A percentile compares a stretch with the other conserved stretches of the same genome.
phyloP scores from a whole-genome alignment of 768 basidiomycete species.

The Rhodotorula kratochvilovae region DNA sequence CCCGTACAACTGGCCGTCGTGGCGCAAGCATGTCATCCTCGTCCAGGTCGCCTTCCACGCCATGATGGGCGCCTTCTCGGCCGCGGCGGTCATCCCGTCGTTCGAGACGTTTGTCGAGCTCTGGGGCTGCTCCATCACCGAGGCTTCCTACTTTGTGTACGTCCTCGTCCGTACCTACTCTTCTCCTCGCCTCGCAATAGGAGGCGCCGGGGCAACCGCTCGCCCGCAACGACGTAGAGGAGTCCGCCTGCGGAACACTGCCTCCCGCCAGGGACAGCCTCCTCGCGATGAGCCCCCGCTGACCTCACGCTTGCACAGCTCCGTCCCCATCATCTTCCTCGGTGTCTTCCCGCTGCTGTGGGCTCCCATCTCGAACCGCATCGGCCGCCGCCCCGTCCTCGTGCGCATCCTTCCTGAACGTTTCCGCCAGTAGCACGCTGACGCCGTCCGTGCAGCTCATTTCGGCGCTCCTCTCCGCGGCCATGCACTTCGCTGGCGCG shows the following conservation, averaged over 20 bases:
- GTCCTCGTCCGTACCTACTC: not conserved
- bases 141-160: slow-evolving; percentile 19
- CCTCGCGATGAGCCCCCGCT: no score
- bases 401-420: not conserved
- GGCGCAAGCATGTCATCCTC: slow-evolving; percentile 28
- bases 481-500: slow-evolving; percentile 22
- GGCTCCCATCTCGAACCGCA: slow-evolving; percentile 22
- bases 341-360: slow-evolving; percentile 28
- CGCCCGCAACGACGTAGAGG: no score
- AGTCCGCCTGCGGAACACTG: no score
- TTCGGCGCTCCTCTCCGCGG: slow-evolving; percentile 10
- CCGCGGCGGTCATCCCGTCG: slow-evolving; percentile 29
- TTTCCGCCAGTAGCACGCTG: no score
- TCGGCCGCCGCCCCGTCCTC: slow-evolving; percentile 34
- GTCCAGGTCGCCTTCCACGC: slow-evolving; percentile 26
- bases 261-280: no score
- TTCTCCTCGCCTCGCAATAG: not conserved
- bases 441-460: not conserved
- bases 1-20: slow-evolving; percentile 33
- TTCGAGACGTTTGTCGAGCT: slow-evolving; percentile 22
- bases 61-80: slow-evolving; percentile 32
- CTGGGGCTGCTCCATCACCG: slow-evolving; percentile 21
- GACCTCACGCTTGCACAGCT: not conserved
- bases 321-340: slow-evolving; percentile 22
- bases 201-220: no score